A percentile compares a stretch with the other conserved stretches of the same genome.
Conservation (phyloP, 345 rosid genomes). For the Sonneratia alba region DNA sequence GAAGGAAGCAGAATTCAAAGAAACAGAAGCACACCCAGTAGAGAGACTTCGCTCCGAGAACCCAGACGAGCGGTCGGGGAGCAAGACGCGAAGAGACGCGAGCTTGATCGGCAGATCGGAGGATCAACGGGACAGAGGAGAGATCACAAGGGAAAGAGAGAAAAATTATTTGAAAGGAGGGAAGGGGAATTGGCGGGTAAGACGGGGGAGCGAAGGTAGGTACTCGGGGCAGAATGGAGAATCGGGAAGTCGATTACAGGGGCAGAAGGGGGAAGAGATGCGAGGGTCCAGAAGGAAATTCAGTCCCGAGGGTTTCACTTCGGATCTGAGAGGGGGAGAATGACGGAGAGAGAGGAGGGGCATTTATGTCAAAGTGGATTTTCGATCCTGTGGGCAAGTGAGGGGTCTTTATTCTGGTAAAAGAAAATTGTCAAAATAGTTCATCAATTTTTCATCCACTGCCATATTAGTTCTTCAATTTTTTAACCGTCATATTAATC, state of each 20-base stretch:
- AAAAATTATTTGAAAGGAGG: slow-evolving; percentile 1
- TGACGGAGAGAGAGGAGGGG: slow-evolving; percentile 11
- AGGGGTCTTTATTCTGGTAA: too few relatives aligned
- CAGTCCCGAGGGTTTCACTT: background rate
- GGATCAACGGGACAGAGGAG: background rate
- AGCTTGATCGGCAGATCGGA: background rate
- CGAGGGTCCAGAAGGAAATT: too few relatives aligned
- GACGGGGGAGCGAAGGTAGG: background rate
- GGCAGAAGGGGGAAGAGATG: slow-evolving; percentile 24
- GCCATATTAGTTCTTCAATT: too few relatives aligned
- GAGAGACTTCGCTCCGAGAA: too few relatives aligned
- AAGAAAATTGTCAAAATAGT: too few relatives aligned
- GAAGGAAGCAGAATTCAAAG: too few relatives aligned
- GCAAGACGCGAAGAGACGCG: too few relatives aligned
- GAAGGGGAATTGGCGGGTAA: slow-evolving; percentile 43
- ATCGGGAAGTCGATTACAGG: slow-evolving; percentile 16
- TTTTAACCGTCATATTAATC: too few relatives aligned
- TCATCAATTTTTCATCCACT: too few relatives aligned
- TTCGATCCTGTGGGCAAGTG: too few relatives aligned
- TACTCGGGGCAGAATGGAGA: slow-evolving; percentile 26
- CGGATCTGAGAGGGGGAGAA: background rate
- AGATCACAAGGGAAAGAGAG: background rate
- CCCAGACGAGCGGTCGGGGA: too few relatives aligned
- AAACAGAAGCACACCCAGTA: too few relatives aligned
- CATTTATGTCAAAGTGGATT: slow-evolving; percentile 28